Evolutionary conservation across 2,329 filamentous ascomycete genomes (phyloP), one percentile per base, ranked within the genome.

Genomic region (Ophiocordyceps camponoti-floridani): DNA sequence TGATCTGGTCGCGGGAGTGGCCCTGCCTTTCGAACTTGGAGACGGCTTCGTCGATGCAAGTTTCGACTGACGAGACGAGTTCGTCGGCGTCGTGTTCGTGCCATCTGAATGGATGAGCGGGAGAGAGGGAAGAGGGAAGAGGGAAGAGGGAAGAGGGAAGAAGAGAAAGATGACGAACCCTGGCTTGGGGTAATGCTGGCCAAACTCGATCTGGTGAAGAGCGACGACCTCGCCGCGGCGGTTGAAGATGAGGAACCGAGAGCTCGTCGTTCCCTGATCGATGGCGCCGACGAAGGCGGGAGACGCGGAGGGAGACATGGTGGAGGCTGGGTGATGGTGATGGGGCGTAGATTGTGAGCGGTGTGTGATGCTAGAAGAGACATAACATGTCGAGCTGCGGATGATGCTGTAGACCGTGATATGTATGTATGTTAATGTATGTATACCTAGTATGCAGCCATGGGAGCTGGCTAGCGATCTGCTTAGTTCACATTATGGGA

Each of bases 61-160:
- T 68, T 55, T 83, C 73, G 23, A 87, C 82, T 1, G 83, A 83
- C 44, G 69, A 66, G 33, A 88, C 63, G 48, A 91, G 70, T 62
- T 88, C 83, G 48, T 76, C 68, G 10, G 84, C 83, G 54, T 89
- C 82, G 60, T 89, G 84, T 62, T 91, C 84, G 61, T 89, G 82
- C 84, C 83, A 89, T 58, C 83, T 87, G 30, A 19, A 4, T 4
- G 4, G 12, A 12, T 5, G 28, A 31, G 28, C 7, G 28, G 12
- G 28, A 31, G 28, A 31, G 28, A 31, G 7, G 28, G 28, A 31
- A 7, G 28, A 12, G 28, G 28, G 28, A 31, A 31, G 12, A 12
- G 28, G 28, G 28, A 33, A 12, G 10, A 12, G 31, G 14, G 10
- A 12, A 4, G 10, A 12, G 14, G 31, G 10, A 14, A 12, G 31